Base-by-base conservation (phyloP, 441 rosid genomes). In the Biscutella laevigata region DNA sequence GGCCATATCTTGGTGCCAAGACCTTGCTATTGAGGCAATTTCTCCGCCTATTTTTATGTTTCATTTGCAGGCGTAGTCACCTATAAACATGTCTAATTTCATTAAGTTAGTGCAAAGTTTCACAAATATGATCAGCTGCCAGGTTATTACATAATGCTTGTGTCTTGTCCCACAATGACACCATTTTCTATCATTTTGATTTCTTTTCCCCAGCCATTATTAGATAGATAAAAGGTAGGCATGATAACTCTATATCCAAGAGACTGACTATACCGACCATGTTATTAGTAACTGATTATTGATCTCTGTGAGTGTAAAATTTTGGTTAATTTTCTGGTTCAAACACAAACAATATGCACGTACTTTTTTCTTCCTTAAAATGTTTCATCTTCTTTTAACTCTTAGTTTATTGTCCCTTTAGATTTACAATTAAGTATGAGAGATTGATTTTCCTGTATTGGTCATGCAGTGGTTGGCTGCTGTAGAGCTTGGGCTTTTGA, bases 401-500 rank as follows among this genome's bases (percentile, higher is more conserved):
- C 6, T 7, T 44, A 30, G 27, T 38, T 34, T 51, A 38, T 13
- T 30, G 12, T 29, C 24, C 45, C 7, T 14, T 60, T 35, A 39
- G 10, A 36, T 34, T 39, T 17, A 36, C 33, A 24, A 57, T 45
- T 64, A 32, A 20, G 37, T 50, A 54, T 41, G 32, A 65, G 64
- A 66, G 55, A 42, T 63, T 74, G 65, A 25, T 58, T 32, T 55
- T 49, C 62, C 32, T 57, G 25, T 66, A 30, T 59, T 59, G 64
- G 60, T 50, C 63, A 38, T 82, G 76, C 72, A 94, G 99, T 94
- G 99, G 99, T 83, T 94, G 44, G 54, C 79, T 47, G 95, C 92
- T 3, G 96, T 88, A 64, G 99, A 94, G 64, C 91, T 94, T 62
- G 99, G 88, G 68, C 90, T 94, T 68, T 67, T 94, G 48, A 94